phyloP scores from a whole-genome alignment of 495 filamentous ascomycete species.

The Tuber calosporum region DNA sequence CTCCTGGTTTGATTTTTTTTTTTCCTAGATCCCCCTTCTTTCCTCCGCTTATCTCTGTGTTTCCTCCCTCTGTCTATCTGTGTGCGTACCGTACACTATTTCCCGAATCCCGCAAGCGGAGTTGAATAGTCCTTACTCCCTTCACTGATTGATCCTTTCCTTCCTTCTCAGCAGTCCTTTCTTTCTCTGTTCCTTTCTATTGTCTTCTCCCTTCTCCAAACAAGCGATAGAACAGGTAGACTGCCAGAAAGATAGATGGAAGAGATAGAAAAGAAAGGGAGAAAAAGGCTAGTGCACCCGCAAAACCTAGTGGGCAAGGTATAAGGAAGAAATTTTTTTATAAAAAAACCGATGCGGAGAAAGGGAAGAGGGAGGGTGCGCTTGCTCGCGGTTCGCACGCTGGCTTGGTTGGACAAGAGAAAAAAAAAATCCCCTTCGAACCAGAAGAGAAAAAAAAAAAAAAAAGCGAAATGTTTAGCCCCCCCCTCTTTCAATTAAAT shows the following conservation, averaged over 20 bases:
- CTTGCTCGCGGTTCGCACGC: background rate
- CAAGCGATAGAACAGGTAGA: slow-evolving; percentile 32
- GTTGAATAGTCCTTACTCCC: slow-evolving; percentile 5
- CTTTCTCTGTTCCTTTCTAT: background rate
- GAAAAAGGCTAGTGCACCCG: slow-evolving; percentile 5
- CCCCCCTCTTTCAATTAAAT: slow-evolving; percentile 20
- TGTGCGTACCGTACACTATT: slow-evolving; percentile 4
- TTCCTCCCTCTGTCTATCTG: slow-evolving; percentile 1
- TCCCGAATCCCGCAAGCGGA: background rate
- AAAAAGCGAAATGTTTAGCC: slow-evolving; percentile 12
- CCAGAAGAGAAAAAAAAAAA: slow-evolving; percentile 25
- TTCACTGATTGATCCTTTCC: slow-evolving; percentile 21
- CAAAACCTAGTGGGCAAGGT: slow-evolving; percentile 5
- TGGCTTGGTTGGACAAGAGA: slow-evolving; percentile 1
- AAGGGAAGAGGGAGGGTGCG: background rate
- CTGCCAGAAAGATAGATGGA: slow-evolving; percentile 19
- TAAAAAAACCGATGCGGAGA: slow-evolving; percentile 12
- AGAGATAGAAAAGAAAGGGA: slow-evolving; percentile 12
- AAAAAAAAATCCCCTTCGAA: slow-evolving; percentile 5
- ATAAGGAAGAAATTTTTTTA: slow-evolving; percentile 24
- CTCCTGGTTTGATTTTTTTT: slow-evolving; percentile 18
- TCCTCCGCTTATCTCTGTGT: slow-evolving; percentile 8
- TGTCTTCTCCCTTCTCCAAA: background rate
- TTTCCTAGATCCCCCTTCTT: slow-evolving; percentile 10
- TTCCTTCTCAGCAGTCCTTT: slow-evolving; percentile 20